These are phyloP conservation scores for Exophiala spinifera DNA, from an alignment of 2,329 filamentous ascomycete genomes.

Conservation along the genomic window DNA sequence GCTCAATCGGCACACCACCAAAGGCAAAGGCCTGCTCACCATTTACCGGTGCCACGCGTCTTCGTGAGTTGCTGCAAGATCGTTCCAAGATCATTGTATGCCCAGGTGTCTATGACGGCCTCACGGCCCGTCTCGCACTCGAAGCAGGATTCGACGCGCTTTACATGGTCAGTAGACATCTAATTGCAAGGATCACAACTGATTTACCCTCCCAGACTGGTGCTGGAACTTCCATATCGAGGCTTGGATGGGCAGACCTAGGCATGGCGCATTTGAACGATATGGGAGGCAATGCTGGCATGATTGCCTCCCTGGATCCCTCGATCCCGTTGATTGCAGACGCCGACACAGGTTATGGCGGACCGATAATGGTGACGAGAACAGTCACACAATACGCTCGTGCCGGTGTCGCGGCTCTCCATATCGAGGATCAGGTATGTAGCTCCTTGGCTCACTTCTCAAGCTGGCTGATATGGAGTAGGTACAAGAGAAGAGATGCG, in stretches of 20 bases:
- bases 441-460: conserved; percentile 32
- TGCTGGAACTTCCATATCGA: conserved; percentile 2
- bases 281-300: conserved; percentile 53
- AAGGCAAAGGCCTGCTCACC: conserved; percentile 12
- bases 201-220: conserved; percentile 5
- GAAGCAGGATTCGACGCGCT: conserved; percentile 49
- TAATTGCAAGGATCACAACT: background rate
- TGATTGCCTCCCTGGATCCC: conserved; percentile 52
- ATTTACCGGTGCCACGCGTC: conserved; percentile 20
- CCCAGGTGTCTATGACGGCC: conserved; percentile 52
- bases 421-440: conserved; percentile 51
- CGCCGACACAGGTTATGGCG: conserved; percentile 53
- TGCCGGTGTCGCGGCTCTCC: conserved; percentile 54
- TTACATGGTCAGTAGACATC: conserved; percentile 41
- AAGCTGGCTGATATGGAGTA: too few species aligned
- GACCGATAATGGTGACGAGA: conserved; percentile 48
- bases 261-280: conserved; percentile 52
- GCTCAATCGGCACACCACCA: background rate
- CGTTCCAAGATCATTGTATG: conserved; percentile 41
- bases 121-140: conserved; percentile 50
- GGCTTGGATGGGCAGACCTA: conserved; percentile 29
- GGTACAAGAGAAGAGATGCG: conserved; percentile 45
- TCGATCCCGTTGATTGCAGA: conserved; percentile 52
- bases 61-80: conserved; percentile 36
- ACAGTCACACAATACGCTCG: conserved; percentile 51